Conservation (phyloP, 2,329 filamentous ascomycete species). For the Xylariaceae sp. region DNA sequence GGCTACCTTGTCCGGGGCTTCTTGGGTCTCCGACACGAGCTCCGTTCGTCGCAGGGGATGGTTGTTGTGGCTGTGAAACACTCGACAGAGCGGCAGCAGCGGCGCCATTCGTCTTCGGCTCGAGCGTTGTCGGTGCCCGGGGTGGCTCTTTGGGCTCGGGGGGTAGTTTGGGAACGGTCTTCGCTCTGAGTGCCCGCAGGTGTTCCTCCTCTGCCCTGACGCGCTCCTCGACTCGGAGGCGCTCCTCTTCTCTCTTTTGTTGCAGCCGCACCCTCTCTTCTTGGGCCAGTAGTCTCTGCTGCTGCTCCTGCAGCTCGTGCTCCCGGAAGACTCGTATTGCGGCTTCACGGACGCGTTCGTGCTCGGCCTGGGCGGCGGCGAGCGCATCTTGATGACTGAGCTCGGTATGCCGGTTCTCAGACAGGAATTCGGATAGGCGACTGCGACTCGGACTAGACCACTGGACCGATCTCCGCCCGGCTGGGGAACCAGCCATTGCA, state of each 20-base stretch:
- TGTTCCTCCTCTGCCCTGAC: constrained; percentile 40
- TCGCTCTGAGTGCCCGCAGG: constrained; percentile 39
- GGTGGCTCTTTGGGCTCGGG: constrained; percentile 17
- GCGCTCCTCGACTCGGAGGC: constrained; percentile 35
- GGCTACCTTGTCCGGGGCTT: too few species aligned
- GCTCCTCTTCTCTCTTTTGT: constrained; percentile 39
- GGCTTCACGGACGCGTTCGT: constrained; percentile 53
- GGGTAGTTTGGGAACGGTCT: constrained; percentile 36
- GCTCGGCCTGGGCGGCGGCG: constrained; percentile 55
- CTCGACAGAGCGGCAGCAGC: constrained; percentile 3
- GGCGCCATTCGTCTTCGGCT: constrained; percentile 1
- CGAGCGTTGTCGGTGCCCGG: background rate
- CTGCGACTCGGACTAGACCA: constrained; percentile 34
- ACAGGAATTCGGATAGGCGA: constrained; percentile 54
- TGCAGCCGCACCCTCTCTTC: constrained; percentile 34
- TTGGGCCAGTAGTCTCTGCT: constrained; percentile 20
- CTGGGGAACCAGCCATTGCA: constrained; percentile 37
- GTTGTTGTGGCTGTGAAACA: background rate
- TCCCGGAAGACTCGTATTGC: constrained; percentile 42
- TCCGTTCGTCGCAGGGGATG: constrained; percentile 1
- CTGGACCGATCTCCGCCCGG: constrained; percentile 27
- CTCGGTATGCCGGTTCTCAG: constrained; percentile 54
- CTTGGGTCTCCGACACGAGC: too few species aligned
- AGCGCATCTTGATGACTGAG: constrained; percentile 58
- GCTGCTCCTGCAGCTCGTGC: constrained; percentile 38